Conservation (phyloP, 148 eudicot genomes). For the Suaeda aralocaspica region DNA sequence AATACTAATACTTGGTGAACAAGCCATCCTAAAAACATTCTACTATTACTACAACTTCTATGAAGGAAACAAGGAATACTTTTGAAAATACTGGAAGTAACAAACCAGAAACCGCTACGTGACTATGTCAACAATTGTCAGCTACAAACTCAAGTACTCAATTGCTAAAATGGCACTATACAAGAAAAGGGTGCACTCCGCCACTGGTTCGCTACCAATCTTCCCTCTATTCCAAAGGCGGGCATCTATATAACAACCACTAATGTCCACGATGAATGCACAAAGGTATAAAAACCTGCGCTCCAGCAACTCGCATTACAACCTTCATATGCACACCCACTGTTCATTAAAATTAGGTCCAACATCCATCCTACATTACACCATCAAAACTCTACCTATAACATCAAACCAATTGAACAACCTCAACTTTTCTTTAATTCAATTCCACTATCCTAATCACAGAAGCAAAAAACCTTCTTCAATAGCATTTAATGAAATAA, state of each 20-base stretch:
- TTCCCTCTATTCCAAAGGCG: no score
- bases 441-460: not conserved
- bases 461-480: not conserved
- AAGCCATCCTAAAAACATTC: not conserved
- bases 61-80: not conserved
- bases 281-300: not conserved
- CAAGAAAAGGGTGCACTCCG: not conserved
- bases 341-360: not conserved
- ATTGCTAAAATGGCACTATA: not conserved
- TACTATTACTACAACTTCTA: not conserved
- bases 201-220: not conserved
- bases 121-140: not conserved
- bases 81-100: not conserved
- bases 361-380: not conserved
- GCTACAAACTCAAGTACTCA: not conserved
- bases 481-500: not conserved
- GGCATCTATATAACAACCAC: not conserved
- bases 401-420: conserved; percentile 7
- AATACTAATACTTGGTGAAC: not conserved
- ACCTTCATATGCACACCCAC: not conserved
- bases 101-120: not conserved
- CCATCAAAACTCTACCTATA: not conserved
- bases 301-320: not conserved
- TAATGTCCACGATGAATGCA: not conserved
- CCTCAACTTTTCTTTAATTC: not conserved